Conservation (phyloP, 805 yeast species). For the Suhomyces xylopsoci region DNA sequence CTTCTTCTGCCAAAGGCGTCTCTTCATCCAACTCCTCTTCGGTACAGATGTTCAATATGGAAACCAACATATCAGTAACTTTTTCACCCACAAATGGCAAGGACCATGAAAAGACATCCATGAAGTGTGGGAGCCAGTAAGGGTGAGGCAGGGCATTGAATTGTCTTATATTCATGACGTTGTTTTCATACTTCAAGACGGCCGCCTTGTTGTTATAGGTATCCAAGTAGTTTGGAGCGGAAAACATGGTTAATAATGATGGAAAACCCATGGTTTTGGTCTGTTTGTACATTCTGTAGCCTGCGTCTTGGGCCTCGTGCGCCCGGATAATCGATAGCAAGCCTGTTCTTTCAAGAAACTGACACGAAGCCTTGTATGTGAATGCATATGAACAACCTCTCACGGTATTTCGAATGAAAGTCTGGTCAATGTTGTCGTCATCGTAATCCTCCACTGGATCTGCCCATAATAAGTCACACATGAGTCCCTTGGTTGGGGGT, state of each 20-base stretch:
- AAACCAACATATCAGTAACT: slow-evolving; percentile 87
- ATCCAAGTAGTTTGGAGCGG: slow-evolving; percentile 94
- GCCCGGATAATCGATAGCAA: slow-evolving; percentile 86
- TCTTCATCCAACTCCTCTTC: slow-evolving; percentile 89
- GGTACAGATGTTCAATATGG: slow-evolving; percentile 88
- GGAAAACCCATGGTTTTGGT: slow-evolving; percentile 87
- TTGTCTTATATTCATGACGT: slow-evolving; percentile 93
- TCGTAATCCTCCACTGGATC: slow-evolving; percentile 94
- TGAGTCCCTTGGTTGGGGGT: slow-evolving; percentile 89
- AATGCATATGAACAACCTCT: slow-evolving; percentile 93
- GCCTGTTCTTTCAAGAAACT: slow-evolving; percentile 73
- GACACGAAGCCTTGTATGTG: slow-evolving; percentile 78
- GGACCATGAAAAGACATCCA: slow-evolving; percentile 98
- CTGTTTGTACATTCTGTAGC: slow-evolving; percentile 89
- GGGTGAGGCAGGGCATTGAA: slow-evolving; percentile 94
- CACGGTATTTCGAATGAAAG: slow-evolving; percentile 63
- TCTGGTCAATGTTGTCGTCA: slow-evolving; percentile 40
- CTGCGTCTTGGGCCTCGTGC: slow-evolving; percentile 97
- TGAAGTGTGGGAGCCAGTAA: slow-evolving; percentile 92
- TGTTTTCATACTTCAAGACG: slow-evolving; percentile 82
- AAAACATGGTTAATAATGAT: slow-evolving; percentile 81
- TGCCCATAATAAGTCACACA: slow-evolving; percentile 95
- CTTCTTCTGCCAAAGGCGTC: slow-evolving; percentile 47
- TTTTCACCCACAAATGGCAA: slow-evolving; percentile 96
- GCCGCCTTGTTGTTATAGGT: slow-evolving; percentile 94